A percentile compares a stretch with the other conserved stretches of the same genome.
Evolutionary conservation across 2,329 filamentous ascomycete species (phyloP).

Genomic region (Penicillium decumbens): DNA sequence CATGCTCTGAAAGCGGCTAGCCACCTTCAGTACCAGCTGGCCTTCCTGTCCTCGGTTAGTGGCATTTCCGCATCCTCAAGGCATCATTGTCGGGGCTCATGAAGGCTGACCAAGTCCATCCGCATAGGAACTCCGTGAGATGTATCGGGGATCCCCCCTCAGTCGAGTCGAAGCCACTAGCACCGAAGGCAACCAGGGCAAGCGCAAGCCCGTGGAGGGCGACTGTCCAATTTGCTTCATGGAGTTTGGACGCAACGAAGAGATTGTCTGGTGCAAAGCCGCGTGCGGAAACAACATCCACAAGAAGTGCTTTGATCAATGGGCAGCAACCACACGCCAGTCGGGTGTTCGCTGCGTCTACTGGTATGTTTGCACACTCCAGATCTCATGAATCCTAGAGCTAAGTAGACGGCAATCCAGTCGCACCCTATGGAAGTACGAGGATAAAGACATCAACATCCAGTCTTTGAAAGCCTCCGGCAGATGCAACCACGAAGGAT

Average conservation of each 20-base stretch:
- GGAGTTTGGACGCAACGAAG: slow-evolving; percentile 47
- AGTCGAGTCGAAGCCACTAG: slow-evolving; percentile 41
- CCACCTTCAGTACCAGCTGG: slow-evolving; percentile 56
- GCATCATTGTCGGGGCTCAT: neutral
- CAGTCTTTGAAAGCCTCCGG: slow-evolving; percentile 28
- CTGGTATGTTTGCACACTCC: slow-evolving; percentile 33
- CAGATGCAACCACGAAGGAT: slow-evolving; percentile 36
- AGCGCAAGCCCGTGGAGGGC: slow-evolving; percentile 56
- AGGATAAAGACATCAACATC: slow-evolving; percentile 29
- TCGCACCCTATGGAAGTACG: slow-evolving; percentile 40
- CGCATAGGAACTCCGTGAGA: slow-evolving; percentile 50
- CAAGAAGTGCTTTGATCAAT: slow-evolving; percentile 53
- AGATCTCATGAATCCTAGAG: neutral
- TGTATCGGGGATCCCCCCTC: slow-evolving; percentile 52
- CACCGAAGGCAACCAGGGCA: slow-evolving; percentile 39
- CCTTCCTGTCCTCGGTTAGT: slow-evolving; percentile 51
- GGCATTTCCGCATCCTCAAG: neutral
- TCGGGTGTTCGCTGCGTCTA: slow-evolving; percentile 43
- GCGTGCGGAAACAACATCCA: slow-evolving; percentile 63
- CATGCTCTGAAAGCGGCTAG: slow-evolving; percentile 55
- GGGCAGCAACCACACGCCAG: slow-evolving; percentile 40
- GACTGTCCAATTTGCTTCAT: slow-evolving; percentile 62
- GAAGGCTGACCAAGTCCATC: neutral
- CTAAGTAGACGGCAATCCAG: slow-evolving; percentile 21
- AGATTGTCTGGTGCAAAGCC: slow-evolving; percentile 56